Base-by-base conservation (phyloP, 23 red algal genomes). In the Gracilaria gracilis region DNA sequence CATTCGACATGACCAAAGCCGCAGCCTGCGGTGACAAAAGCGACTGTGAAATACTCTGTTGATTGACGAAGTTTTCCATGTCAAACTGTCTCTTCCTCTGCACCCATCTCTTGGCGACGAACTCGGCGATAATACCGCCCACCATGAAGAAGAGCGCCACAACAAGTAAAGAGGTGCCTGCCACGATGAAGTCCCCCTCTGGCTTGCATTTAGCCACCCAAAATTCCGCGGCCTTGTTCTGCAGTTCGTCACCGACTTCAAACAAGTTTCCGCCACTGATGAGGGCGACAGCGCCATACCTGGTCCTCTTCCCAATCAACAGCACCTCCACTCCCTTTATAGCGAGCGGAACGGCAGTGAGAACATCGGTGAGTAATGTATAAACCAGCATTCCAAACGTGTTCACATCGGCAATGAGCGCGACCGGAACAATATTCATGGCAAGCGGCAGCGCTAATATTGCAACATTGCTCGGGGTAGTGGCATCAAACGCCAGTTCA, bases 371-470 rank as follows among this genome's bases (percentile, higher is more conserved):
- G 21, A 79, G 34, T 36, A 89, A 23, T 20, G 85, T 89, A 46
- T 89, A 89, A 16, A 89, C 71, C 27, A 89, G 29, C 85, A 89
- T 76, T 16, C 85, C 85, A 31, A 79, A 58, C 34, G 85, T 53
- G 44, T 76, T 79, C 6, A 89, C 85, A 29, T 89, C 85, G 9
- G 85, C 85, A 29, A 89, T 79, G 19, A 89, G 85, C 38, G 85
- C 85, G 8, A 89, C 85, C 20, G 85, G 85, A 13, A 89, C 55
- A 37, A 89, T 11, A 57, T 79, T 89, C 67, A 89, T 57, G 49
- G 57, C 85, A 2, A 89, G 49, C 57, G 85, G 85, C 49, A 89
- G 27, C 3, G 70, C 69, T 5, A 89, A 69, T 16, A 89, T 89
- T 55, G 70, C 85, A n/a, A 79, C 76, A 34, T 89, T 89, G 55